These are phyloP conservation scores for Entoloma clypeatum DNA, from an alignment of 1,284 basidiomycete genomes.

Conservation along the genomic window DNA sequence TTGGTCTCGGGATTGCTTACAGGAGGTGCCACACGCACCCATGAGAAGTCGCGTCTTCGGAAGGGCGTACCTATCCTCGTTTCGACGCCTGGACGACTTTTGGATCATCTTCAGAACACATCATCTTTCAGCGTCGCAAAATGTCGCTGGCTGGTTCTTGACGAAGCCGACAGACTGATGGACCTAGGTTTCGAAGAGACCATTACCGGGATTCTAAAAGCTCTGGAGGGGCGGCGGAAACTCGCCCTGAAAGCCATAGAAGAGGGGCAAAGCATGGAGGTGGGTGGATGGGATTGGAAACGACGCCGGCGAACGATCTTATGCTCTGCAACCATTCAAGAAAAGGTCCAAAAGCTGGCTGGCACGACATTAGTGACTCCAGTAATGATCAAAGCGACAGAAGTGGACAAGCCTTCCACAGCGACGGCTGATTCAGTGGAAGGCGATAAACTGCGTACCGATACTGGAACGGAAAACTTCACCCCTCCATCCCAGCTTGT, in stretches of 20 bases:
- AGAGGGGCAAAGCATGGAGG: slow-evolving; percentile 67
- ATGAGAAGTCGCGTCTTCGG: slow-evolving; percentile 60
- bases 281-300: slow-evolving; percentile 86
- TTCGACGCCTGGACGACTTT: slow-evolving; percentile 92
- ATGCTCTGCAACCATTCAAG: slow-evolving; percentile 95
- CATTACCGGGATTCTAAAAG: slow-evolving; percentile 83
- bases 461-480: slow-evolving; percentile 50
- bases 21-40: slow-evolving; percentile 73
- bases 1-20: slow-evolving; percentile 91
- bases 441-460: not conserved
- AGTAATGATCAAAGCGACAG: slow-evolving; percentile 68
- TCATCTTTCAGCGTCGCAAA: slow-evolving; percentile 89
- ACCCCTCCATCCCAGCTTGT: slow-evolving; percentile 92
- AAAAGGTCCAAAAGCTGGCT: slow-evolving; percentile 92
- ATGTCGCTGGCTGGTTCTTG: slow-evolving; percentile 93
- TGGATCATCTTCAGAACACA: slow-evolving; percentile 94
- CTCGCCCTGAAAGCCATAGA: slow-evolving; percentile 70
- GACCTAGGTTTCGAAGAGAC: slow-evolving; percentile 96
- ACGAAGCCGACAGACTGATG: slow-evolving; percentile 97
- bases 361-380: slow-evolving; percentile 75
- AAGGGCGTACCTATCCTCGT: slow-evolving; percentile 83
- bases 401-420: slow-evolving; percentile 37
- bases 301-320: slow-evolving; percentile 77
- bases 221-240: slow-evolving; percentile 75
- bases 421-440: slow-evolving; percentile 4